Conservation (phyloP, 805 yeast species). For the Suhomyces faveliae region DNA sequence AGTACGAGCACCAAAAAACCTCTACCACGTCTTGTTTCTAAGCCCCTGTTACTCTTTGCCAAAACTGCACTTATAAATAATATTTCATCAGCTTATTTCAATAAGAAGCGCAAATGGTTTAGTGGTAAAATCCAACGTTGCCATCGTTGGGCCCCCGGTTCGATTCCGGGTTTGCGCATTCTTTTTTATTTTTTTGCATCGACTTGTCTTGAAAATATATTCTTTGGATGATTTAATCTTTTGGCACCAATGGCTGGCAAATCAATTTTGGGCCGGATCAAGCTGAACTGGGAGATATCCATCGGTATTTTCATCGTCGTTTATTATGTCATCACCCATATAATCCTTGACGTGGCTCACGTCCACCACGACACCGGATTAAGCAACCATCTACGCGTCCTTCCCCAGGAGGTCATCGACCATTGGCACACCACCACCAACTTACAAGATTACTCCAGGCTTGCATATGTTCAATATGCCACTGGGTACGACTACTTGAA, state of each 20-base stretch:
- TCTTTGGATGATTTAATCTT: background rate
- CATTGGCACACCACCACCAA: constrained; percentile 9
- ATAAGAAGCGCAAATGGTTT: constrained; percentile 2
- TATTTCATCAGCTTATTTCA: no score
- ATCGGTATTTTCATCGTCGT: constrained; percentile 18
- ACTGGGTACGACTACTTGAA: constrained; percentile 52
- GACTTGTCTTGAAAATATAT: no score
- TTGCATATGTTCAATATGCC: constrained; percentile 63
- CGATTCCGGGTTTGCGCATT: constrained; percentile 7
- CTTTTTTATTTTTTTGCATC: background rate
- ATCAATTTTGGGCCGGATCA: background rate
- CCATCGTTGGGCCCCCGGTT: constrained; percentile 6
- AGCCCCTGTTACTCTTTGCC: no score
- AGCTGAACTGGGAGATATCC: constrained; percentile 25
- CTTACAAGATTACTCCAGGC: constrained; percentile 16
- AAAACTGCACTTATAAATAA: no score
- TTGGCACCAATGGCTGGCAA: background rate
- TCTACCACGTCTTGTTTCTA: no score
- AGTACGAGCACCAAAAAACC: no score
- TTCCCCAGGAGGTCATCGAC: constrained; percentile 24
- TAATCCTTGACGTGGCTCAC: constrained; percentile 14
- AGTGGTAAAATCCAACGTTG: constrained; percentile 5
- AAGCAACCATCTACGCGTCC: constrained; percentile 16
- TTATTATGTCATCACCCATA: constrained; percentile 22
- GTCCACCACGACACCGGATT: constrained; percentile 13